These are phyloP conservation scores for Globisporangium emineosum DNA, from an alignment of 352 stramenopile species.

Conservation along the genomic window DNA sequence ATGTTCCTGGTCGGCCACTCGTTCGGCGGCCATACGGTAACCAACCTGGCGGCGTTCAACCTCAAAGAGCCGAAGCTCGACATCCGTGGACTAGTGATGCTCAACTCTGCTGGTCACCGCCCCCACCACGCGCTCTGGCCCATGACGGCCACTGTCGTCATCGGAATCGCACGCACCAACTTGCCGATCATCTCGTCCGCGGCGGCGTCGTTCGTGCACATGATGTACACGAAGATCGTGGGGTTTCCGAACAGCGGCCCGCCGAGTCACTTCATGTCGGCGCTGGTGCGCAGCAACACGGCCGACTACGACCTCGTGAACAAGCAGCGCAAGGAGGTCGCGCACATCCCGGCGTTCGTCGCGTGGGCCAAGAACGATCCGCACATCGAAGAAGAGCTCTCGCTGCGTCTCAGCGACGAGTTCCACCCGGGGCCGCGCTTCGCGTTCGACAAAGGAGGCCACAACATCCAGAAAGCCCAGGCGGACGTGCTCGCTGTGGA, in stretches of 20 bases:
- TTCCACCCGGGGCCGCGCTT: constrained; percentile 28
- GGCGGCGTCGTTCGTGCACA: constrained; percentile 14
- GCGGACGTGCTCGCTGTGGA: constrained; percentile 26
- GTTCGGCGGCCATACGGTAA: constrained; percentile 48
- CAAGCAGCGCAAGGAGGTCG: constrained; percentile 19
- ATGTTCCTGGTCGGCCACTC: constrained; percentile 66
- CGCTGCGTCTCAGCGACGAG: constrained; percentile 33
- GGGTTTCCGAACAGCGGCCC: constrained; percentile 21
- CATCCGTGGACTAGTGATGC: constrained; percentile 26
- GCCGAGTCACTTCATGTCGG: constrained; percentile 19
- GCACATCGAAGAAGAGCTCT: constrained; percentile 64
- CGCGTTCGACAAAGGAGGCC: constrained; percentile 35
- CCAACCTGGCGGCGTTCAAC: constrained; percentile 39
- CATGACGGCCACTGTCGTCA: constrained; percentile 12
- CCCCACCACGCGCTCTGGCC: constrained; percentile 24
- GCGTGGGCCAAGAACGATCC: constrained; percentile 48
- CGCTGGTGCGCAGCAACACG: constrained; percentile 30
- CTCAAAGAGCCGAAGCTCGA: constrained; percentile 17
- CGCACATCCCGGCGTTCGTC: constrained; percentile 35
- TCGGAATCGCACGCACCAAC: constrained; percentile 18
- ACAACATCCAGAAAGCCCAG: constrained; percentile 55
- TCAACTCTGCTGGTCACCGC: constrained; percentile 26
- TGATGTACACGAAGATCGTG: constrained; percentile 20
- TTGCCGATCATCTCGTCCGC: constrained; percentile 14
- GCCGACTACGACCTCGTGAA: constrained; percentile 35